Conservation (phyloP, 1,284 basidiomycete species). For the Cutaneotrichosporon sp. region DNA sequence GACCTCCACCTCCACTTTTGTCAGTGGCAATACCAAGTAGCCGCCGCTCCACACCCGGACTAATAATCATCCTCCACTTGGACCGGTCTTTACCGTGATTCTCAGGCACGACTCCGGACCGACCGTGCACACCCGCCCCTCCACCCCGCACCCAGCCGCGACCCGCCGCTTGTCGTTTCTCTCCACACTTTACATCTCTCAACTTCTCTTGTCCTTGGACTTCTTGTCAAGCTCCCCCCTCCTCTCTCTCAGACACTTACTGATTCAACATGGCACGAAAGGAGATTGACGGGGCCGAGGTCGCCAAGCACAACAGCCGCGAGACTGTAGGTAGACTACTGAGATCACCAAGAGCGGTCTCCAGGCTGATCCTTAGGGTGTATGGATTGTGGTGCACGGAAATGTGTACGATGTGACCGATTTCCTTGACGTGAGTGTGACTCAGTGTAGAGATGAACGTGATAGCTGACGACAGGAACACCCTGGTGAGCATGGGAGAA, state of each 20-base stretch:
- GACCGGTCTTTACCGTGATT: too few species aligned
- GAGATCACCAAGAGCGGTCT: not conserved
- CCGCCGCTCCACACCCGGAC: too few species aligned
- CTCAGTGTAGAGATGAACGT: not conserved
- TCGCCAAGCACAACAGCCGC: conserved; percentile 45
- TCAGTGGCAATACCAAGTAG: too few species aligned
- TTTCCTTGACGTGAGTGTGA: conserved; percentile 58
- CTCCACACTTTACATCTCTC: not conserved
- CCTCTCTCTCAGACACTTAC: not conserved
- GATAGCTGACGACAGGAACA: conserved; percentile 53
- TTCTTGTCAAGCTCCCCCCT: not conserved
- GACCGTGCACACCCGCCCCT: too few species aligned
- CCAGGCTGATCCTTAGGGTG: conserved; percentile 54
- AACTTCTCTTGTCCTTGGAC: not conserved
- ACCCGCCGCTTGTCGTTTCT: not conserved
- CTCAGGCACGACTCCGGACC: too few species aligned
- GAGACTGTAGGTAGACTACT: conserved; percentile 34
- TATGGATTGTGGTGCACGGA: conserved; percentile 86
- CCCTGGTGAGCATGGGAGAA: too few species aligned
- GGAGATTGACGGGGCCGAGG: conserved; percentile 41
- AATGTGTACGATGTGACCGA: conserved; percentile 73
- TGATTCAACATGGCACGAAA: not conserved
- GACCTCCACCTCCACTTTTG: too few species aligned
- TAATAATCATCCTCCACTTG: too few species aligned
- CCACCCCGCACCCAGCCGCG: not conserved